Evolutionary conservation across 2,329 filamentous ascomycete genomes (phyloP).

Genomic region (Epichloe coenophiala): DNA sequence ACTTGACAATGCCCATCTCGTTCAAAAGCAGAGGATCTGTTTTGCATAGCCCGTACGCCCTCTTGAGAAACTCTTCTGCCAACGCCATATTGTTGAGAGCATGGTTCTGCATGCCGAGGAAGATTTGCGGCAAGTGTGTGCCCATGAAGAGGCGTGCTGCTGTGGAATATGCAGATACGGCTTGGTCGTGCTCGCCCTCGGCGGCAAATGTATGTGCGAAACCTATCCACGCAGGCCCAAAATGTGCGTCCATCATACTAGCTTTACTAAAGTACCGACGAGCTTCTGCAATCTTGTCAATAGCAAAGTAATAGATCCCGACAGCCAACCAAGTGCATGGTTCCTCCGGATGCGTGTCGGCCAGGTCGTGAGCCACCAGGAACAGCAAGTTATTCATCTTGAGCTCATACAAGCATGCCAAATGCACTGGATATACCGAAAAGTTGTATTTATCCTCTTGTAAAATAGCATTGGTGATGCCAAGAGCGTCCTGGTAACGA

Average conservation of each 20-base stretch:
- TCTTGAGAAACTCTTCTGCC: conserved; percentile 87
- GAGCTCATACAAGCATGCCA: conserved; percentile 84
- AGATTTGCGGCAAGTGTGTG: conserved; percentile 88
- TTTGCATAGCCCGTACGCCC: conserved; percentile 70
- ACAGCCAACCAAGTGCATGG: conserved; percentile 90
- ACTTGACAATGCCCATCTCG: conserved; percentile 91
- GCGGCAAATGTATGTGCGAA: conserved; percentile 97
- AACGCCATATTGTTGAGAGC: conserved; percentile 89
- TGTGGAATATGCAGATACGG: conserved; percentile 93
- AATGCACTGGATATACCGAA: conserved; percentile 73
- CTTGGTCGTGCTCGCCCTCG: conserved; percentile 95
- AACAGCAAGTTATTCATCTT: conserved; percentile 79
- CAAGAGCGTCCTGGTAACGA: conserved; percentile 75
- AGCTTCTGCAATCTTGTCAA: conserved; percentile 81
- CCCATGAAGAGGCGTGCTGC: conserved; percentile 92
- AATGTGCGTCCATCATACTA: conserved; percentile 94
- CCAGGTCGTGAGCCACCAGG: conserved; percentile 80
- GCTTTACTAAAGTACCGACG: conserved; percentile 95
- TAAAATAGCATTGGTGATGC: conserved; percentile 72
- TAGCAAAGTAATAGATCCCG: conserved; percentile 85
- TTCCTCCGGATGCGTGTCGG: conserved; percentile 82
- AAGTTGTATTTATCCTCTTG: conserved; percentile 82
- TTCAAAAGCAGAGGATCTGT: conserved; percentile 85
- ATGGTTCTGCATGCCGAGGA: conserved; percentile 96
- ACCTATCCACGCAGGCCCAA: conserved; percentile 94